Evolutionary conservation across 176 grass and related monocot genomes (phyloP), one percentile per base, ranked within the genome.

Genomic region (Bonia amplexicaulis): DNA sequence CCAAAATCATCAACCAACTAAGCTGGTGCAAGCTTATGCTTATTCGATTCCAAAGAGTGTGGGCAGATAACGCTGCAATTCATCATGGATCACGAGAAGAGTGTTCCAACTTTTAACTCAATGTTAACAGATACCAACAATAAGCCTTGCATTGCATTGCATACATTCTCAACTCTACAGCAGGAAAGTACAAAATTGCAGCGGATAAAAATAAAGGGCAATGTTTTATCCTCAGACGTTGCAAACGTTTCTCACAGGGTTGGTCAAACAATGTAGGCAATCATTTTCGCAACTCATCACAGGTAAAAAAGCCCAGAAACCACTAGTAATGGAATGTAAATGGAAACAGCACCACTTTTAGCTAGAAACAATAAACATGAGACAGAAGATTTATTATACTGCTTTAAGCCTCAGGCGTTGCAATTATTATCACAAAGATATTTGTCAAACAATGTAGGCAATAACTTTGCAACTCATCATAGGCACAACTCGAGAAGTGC

Each of bases 391-490:
- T 22, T 75, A 53, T 20, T 49, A 6, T 1, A 22, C 6, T 55
- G 45, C 3, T 65, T 27, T n/a, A 80, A 60, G 82, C 93, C 74
- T 92, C 80, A 84, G 84, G 59, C n/a, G 12, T 51, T 77, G 22
- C 23, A 68, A 42, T 25, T 84, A 80, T 71, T 87, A 49, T 74
- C 76, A 77, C 31, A 65, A 12, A 79, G 31, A 31, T 29, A 61
- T 58, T 84, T 54, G 8, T 88, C 78, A 90, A 88, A 67, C 69
- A 82, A 86, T 86, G 85, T 85, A 77, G 66, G 88, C 67, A 86
- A 88, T 6, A 52, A 57, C 53, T 69, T 74, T 33, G 64, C 80
- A 87, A 82, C 41, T 90, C 91, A 81, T 87, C 69, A 87, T 78
- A 87, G 71, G 77, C 70, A 52, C 15, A 63, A 12, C 6, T 58